Conservation (phyloP, 352 stramenopile species). For the Globisporangium paroecandrum region DNA sequence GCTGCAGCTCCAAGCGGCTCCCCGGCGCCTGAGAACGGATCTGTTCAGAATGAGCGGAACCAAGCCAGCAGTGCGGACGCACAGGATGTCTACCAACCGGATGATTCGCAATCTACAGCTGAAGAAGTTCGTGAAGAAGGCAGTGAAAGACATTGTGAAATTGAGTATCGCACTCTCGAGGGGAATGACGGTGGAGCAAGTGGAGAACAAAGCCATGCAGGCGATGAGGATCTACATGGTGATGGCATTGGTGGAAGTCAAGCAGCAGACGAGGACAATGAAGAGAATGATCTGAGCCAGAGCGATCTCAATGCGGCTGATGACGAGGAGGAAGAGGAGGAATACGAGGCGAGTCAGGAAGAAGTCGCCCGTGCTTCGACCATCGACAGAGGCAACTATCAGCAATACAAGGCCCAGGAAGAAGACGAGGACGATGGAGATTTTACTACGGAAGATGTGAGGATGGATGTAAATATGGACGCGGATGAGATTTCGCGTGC, state of each 20-base stretch:
- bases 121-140: not conserved
- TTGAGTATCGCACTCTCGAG: too few species aligned
- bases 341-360: conserved; percentile 19
- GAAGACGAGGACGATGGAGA: conserved; percentile 22
- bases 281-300: conserved; percentile 7
- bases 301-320: conserved; percentile 17
- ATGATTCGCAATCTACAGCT: not conserved
- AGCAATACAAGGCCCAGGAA: conserved; percentile 32
- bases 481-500: not conserved
- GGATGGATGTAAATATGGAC: conserved; percentile 1
- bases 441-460: not conserved
- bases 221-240: not conserved
- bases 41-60: not conserved
- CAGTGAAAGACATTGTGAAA: not conserved
- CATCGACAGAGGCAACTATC: conserved; percentile 50
- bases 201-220: not conserved
- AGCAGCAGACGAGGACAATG: not conserved
- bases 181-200: not conserved
- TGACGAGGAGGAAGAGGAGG: conserved; percentile 1
- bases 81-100: not conserved
- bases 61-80: not conserved
- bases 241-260: not conserved
- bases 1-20: not conserved
- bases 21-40: not conserved
- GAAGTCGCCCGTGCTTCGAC: conserved; percentile 28